Evolutionary conservation across 345 rosid species (phyloP).

Genomic region (Syzygium grande): DNA sequence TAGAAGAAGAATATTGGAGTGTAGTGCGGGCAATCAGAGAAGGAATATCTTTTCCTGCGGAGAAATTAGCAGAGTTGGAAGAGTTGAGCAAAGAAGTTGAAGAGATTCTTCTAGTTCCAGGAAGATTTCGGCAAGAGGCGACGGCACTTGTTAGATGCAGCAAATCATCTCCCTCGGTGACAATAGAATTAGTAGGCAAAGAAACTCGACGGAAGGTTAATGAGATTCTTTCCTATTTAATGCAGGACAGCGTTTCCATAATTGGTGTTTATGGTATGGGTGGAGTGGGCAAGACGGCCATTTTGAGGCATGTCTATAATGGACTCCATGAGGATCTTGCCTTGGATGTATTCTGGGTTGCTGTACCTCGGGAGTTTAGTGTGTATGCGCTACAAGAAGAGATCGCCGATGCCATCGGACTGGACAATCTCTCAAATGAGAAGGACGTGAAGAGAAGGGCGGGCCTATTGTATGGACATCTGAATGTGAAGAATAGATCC

Average conservation of each 20-base stretch:
- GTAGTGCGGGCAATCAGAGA: not conserved
- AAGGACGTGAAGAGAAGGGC: not conserved
- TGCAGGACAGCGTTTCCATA: not conserved
- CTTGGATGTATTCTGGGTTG: not conserved
- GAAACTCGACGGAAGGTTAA: not conserved
- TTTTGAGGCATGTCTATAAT: not conserved
- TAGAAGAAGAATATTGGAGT: not conserved
- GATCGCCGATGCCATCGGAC: fast-evolving
- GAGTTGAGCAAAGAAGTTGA: not conserved
- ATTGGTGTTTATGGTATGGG: not conserved
- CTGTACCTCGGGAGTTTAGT: not conserved
- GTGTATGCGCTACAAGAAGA: not conserved
- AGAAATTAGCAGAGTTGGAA: not conserved
- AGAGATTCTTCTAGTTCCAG: not conserved
- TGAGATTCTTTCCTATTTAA: not conserved
- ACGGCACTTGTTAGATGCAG: fast-evolving
- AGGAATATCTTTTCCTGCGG: not conserved
- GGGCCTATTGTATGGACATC: not conserved
- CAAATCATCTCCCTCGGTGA: not conserved
- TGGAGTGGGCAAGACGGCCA: not conserved
- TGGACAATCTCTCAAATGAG: not conserved
- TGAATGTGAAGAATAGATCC: not conserved
- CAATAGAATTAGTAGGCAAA: not conserved
- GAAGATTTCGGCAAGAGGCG: not conserved
- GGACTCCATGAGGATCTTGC: not conserved